phyloP scores from a whole-genome alignment of 805 yeast genomes.

The Lipomyces sp. region DNA sequence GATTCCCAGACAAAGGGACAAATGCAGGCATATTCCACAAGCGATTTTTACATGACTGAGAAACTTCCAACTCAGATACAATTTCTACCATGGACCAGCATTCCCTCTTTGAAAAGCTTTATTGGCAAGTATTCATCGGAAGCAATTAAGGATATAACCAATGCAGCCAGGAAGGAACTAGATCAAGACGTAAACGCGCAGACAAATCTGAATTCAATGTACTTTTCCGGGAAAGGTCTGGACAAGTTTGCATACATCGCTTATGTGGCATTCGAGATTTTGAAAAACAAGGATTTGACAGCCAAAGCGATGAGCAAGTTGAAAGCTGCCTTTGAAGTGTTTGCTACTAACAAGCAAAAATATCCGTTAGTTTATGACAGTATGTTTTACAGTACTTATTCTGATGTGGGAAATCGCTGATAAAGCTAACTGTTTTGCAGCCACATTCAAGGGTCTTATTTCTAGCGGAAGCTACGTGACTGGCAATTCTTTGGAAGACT shows the following conservation, averaged over 20 bases:
- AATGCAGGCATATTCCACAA: conserved; percentile 39
- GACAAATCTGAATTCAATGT: conserved; percentile 80
- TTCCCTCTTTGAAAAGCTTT: conserved; percentile 41
- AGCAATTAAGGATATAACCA: conserved; percentile 43
- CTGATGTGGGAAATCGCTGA: not conserved
- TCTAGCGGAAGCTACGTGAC: conserved; percentile 40
- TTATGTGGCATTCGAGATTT: conserved; percentile 63
- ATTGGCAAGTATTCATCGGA: conserved; percentile 40
- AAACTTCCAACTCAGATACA: conserved; percentile 45
- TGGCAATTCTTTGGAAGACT: conserved; percentile 55
- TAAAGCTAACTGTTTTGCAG: not conserved
- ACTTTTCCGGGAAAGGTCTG: conserved; percentile 80
- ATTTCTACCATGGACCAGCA: conserved; percentile 53
- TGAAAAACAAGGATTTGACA: conserved; percentile 56
- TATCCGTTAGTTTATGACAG: conserved; percentile 73
- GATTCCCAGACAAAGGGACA: conserved; percentile 51
- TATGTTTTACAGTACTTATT: not conserved
- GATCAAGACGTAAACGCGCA: conserved; percentile 53
- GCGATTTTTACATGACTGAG: conserved; percentile 39
- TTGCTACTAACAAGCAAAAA: conserved; percentile 63
- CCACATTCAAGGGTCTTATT: conserved; percentile 51
- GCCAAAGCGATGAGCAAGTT: conserved; percentile 51
- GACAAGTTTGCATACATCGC: conserved; percentile 89
- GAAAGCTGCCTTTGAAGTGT: conserved; percentile 65
- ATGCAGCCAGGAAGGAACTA: conserved; percentile 52